Evolutionary conservation across 805 yeast species (phyloP).

Genomic region (Candida ortonii): DNA sequence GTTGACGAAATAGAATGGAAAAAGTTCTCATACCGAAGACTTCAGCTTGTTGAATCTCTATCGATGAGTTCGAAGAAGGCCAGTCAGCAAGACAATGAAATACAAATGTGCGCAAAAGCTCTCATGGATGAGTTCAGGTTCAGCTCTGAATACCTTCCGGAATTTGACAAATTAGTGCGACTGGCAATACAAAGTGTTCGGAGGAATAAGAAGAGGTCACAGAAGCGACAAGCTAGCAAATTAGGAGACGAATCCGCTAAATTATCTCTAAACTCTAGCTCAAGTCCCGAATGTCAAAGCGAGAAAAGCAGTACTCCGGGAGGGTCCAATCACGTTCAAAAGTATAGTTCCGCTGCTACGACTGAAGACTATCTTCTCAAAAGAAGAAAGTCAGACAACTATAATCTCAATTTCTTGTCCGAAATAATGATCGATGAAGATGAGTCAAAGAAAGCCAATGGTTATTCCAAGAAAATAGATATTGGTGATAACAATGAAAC

Average conservation of each 20-base stretch:
- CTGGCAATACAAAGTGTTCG: constrained; percentile 94
- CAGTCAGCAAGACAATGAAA: constrained; percentile 85
- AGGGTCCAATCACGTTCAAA: too few species aligned
- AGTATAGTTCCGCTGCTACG: too few species aligned
- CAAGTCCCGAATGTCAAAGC: not conserved
- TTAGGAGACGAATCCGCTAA: constrained; percentile 11
- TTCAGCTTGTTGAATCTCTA: constrained; percentile 81
- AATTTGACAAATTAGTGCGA: constrained; percentile 85
- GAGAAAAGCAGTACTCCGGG: too few species aligned
- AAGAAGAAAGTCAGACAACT: constrained; percentile 14
- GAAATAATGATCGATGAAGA: constrained; percentile 27
- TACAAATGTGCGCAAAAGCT: constrained; percentile 71
- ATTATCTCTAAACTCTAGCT: not conserved
- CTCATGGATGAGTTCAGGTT: constrained; percentile 77
- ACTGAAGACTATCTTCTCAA: too few species aligned
- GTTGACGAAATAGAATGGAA: constrained; percentile 85
- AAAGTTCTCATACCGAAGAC: constrained; percentile 81
- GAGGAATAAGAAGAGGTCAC: constrained; percentile 74
- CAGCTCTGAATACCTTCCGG: constrained; percentile 53
- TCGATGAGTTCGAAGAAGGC: constrained; percentile 67
- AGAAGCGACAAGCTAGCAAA: constrained; percentile 35
- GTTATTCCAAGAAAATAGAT: constrained; percentile 17
- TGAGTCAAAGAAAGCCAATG: constrained; percentile 24
- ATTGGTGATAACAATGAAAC: constrained; percentile 23
- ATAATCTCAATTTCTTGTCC: constrained; percentile 25